Conservation (phyloP, 768 basidiomycete genomes). For the Fibroporia radiculosa region DNA sequence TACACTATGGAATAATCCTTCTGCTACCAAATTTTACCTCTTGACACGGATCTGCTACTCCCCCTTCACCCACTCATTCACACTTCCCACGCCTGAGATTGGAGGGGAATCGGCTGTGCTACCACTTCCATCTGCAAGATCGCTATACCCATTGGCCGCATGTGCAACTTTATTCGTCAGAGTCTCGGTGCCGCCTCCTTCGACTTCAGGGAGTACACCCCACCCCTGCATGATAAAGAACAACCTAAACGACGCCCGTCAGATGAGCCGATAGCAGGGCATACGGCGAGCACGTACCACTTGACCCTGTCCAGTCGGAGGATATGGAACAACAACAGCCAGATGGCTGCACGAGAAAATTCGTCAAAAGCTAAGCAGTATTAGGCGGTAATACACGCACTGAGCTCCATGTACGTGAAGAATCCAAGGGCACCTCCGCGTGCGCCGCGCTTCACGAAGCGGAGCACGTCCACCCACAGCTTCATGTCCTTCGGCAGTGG, state of each 20-base stretch:
- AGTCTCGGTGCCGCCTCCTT: background rate
- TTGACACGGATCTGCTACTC: background rate
- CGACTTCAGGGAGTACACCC: conserved; percentile 26
- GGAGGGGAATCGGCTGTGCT: background rate
- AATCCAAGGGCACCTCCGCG: conserved; percentile 40
- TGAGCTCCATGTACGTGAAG: conserved; percentile 51
- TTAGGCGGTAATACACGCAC: conserved; percentile 23
- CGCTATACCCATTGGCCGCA: background rate
- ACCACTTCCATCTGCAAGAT: background rate
- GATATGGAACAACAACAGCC: conserved; percentile 38
- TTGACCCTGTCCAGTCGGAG: conserved; percentile 35
- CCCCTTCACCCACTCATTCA: background rate
- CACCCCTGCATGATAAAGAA: conserved; percentile 44
- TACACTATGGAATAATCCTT: too few species aligned
- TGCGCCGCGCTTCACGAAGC: conserved; percentile 43
- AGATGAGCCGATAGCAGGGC: background rate
- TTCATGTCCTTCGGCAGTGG: conserved; percentile 44
- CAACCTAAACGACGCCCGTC: conserved; percentile 30
- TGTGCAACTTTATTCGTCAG: too few species aligned
- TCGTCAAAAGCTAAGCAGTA: background rate
- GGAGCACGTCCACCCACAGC: conserved; percentile 47
- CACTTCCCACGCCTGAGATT: background rate
- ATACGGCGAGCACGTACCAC: conserved; percentile 29
- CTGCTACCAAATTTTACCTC: too few species aligned
- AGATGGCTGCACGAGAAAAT: conserved; percentile 22